Base-by-base conservation (phyloP, 352 stramenopile species). In the Phytophthora palmivora region DNA sequence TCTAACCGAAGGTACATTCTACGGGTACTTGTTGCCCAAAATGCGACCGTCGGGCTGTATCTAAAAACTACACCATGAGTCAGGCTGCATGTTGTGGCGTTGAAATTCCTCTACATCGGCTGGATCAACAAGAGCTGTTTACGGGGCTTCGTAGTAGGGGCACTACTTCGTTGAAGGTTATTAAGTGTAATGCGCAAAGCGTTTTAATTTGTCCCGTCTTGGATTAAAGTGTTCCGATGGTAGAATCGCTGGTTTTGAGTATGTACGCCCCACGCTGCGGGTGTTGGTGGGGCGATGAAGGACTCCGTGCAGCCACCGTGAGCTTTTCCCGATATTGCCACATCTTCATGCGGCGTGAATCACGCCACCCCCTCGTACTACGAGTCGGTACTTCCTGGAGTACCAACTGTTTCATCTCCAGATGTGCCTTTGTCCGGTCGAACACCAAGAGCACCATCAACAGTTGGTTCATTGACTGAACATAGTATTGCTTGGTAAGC, bases 381-480 rank as follows among this genome's bases (percentile, higher is more conserved):
- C n/a, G n/a, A n/a, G n/a, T n/a, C n/a, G n/a, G n/a, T n/a, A n/a
- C 30, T 34, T 32, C 26, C 30, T 34, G 6, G 24, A 28, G 19
- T 28, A 41, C 24, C 45, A 53, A 53, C 45, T 53, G 45, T 48
- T 53, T 19, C 15, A 53, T 52, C 45, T 52, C 45, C 18, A 22
- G 44, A 51, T 51, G 44, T 51, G 44, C 44, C 1, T 37, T 19
- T 50, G 44, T 50, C 15, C n/a, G 22, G 24, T 50, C 44, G 26
- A 50, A n/a, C 8, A 34, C 6, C 10, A 16, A 28, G 16, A 4
- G 16, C 16, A 15, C n/a, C 28, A 11, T 37, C 43, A 50, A 50
- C 37, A 10, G 37, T 34, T 9, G 10, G 11, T 7, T 4, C 8
- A 34, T 7, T 34, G 30, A 12, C 30, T 34, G 3, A 11, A 34